Evolutionary conservation across 163 green algal genomes (phyloP).

Genomic region (Scenedesmus sp.): DNA sequence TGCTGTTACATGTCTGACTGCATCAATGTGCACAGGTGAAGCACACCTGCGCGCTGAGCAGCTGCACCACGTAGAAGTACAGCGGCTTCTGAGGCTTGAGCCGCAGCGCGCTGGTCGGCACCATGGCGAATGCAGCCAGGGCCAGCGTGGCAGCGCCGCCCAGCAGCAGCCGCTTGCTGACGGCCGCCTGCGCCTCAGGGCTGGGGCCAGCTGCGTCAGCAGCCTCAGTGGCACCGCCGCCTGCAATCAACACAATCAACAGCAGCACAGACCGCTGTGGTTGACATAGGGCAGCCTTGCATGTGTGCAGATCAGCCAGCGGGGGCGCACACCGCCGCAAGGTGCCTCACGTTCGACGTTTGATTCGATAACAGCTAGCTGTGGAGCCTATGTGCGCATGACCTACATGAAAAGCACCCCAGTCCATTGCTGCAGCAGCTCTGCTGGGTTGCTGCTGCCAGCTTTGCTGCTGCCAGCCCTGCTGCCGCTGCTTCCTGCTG

Average conservation of each 20-base stretch:
- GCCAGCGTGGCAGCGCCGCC: slow-evolving; percentile 60
- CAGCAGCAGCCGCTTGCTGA: slow-evolving; percentile 68
- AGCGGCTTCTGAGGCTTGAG: slow-evolving; percentile 79
- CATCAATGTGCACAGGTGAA: no score
- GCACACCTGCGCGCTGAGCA: slow-evolving; percentile 71
- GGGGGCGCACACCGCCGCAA: no score
- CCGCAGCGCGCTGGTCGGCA: slow-evolving; percentile 76
- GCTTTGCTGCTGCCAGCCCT: not conserved
- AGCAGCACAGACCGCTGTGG: not conserved
- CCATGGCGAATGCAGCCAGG: slow-evolving; percentile 73
- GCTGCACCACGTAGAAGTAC: slow-evolving; percentile 84
- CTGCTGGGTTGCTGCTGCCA: not conserved
- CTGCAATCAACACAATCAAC: not conserved
- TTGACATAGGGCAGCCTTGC: no score
- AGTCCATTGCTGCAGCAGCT: not conserved
- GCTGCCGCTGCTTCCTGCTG: not conserved
- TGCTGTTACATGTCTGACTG: no score
- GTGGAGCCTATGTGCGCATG: no score
- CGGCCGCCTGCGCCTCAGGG: slow-evolving; percentile 48
- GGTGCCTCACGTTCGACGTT: no score
- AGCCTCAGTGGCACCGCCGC: slow-evolving; percentile 59
- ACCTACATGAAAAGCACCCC: no score
- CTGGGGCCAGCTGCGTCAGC: slow-evolving; percentile 9
- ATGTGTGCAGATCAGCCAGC: no score
- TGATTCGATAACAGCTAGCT: no score